phyloP scores from a whole-genome alignment of 495 filamentous ascomycete species.

The Cercophora newfieldiana region DNA sequence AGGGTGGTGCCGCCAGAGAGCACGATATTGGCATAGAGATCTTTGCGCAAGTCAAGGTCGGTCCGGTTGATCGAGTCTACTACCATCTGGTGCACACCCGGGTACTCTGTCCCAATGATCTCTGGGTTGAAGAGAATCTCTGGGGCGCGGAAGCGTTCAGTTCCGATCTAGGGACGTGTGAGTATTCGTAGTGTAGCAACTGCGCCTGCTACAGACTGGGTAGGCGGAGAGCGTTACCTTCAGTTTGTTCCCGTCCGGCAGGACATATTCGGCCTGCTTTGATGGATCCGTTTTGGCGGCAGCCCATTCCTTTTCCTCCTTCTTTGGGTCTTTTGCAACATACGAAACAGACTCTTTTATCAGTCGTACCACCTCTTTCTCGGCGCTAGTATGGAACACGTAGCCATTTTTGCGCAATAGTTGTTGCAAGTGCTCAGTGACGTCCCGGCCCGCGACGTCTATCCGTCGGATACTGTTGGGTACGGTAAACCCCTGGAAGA shows the following conservation, averaged over 20 bases:
- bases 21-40: slow-evolving; percentile 93
- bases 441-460: slow-evolving; percentile 96
- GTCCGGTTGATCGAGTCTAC: slow-evolving; percentile 95
- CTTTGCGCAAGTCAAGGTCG: slow-evolving; percentile 95
- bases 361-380: slow-evolving; percentile 94
- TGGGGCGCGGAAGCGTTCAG: slow-evolving; percentile 91
- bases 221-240: slow-evolving; percentile 57
- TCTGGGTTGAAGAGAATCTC: slow-evolving; percentile 98
- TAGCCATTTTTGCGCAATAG: slow-evolving; percentile 89
- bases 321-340: slow-evolving; percentile 85
- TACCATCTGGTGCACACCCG: slow-evolving; percentile 95
- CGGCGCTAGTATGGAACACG: slow-evolving; percentile 94
- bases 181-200: not conserved
- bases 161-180: slow-evolving; percentile 61
- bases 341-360: slow-evolving; percentile 97
- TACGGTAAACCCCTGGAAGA: slow-evolving; percentile 97
- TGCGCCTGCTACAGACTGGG: not conserved
- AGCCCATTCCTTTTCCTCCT: slow-evolving; percentile 96
- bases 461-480: slow-evolving; percentile 91
- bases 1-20: slow-evolving; percentile 93
- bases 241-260: slow-evolving; percentile 91
- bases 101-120: slow-evolving; percentile 95
- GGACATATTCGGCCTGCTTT: slow-evolving; percentile 78
- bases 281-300: slow-evolving; percentile 58
- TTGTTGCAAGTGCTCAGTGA: slow-evolving; percentile 93